Evolutionary conservation across 306 rosid genomes (phyloP).

Genomic region (Inga leiocalycina): DNA sequence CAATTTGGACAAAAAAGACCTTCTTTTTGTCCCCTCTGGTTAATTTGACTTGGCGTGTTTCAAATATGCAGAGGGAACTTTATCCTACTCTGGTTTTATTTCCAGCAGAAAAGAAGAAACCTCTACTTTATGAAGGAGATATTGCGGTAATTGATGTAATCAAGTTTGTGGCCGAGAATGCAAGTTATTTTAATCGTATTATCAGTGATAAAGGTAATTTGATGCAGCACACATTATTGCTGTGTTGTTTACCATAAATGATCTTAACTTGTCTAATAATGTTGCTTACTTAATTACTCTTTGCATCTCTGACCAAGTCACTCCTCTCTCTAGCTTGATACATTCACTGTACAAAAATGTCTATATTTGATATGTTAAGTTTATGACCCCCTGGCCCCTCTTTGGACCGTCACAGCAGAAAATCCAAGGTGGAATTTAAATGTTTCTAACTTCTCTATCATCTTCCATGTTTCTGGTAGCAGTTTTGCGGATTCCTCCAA

Average conservation of each 20-base stretch:
- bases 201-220: constrained; percentile 66
- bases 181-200: constrained; percentile 63
- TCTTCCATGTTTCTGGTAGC: constrained; percentile 45
- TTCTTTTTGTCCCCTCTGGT: not conserved
- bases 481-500: constrained; percentile 54
- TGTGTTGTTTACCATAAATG: constrained; percentile 13
- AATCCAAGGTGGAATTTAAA: not conserved
- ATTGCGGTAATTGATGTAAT: constrained; percentile 71
- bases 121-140: constrained; percentile 73
- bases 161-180: constrained; percentile 75
- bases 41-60: constrained; percentile 37
- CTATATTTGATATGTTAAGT: not conserved
- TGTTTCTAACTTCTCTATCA: constrained; percentile 10
- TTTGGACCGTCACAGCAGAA: not conserved
- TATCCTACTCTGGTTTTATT: constrained; percentile 85
- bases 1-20: not conserved
- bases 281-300: not conserved
- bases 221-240: not conserved
- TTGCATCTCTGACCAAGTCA: not conserved
- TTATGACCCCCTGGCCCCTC: not conserved
- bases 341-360: not conserved
- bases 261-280: not conserved
- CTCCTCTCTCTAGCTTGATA: not conserved
- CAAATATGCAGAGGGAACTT: constrained; percentile 72
- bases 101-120: constrained; percentile 74